Evolutionary conservation across 2,329 filamentous ascomycete species (phyloP).

Genomic region (Xylariales sp.): DNA sequence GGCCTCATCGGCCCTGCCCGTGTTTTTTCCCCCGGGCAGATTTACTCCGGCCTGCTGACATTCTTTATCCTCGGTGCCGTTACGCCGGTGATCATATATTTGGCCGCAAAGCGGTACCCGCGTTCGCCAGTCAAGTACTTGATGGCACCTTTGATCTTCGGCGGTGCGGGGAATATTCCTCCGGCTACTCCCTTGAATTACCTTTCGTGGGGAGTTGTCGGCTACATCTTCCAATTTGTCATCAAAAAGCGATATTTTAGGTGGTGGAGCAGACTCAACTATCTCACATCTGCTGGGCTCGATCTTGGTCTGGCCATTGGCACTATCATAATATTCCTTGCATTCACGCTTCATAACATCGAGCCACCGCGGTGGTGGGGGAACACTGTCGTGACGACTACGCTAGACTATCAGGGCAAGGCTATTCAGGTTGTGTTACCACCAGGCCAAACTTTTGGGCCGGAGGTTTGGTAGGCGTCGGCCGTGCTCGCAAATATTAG

Average conservation of each 20-base stretch:
- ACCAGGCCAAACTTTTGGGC: conserved; percentile 71
- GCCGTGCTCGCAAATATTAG: background rate
- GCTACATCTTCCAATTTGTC: conserved; percentile 75
- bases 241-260: conserved; percentile 71
- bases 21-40: conserved; percentile 71
- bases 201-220: conserved; percentile 78
- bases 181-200: conserved; percentile 80
- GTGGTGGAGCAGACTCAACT: conserved; percentile 82
- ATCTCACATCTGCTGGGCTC: conserved; percentile 75
- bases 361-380: conserved; percentile 77
- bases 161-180: conserved; percentile 67
- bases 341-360: conserved; percentile 72
- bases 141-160: conserved; percentile 73
- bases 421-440: conserved; percentile 67
- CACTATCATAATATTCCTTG: conserved; percentile 77
- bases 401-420: conserved; percentile 70
- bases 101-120: conserved; percentile 61
- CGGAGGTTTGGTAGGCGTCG: conserved; percentile 60
- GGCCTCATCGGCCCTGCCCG: conserved; percentile 72
- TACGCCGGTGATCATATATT: conserved; percentile 64
- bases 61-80: conserved; percentile 70
- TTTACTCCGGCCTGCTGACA: conserved; percentile 69
- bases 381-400: conserved; percentile 67
- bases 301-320: conserved; percentile 75
- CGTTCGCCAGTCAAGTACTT: conserved; percentile 62